A percentile compares a stretch with the other conserved stretches of the same genome.
Conservation (phyloP, 768 basidiomycete species). For the Suillus placidus region DNA sequence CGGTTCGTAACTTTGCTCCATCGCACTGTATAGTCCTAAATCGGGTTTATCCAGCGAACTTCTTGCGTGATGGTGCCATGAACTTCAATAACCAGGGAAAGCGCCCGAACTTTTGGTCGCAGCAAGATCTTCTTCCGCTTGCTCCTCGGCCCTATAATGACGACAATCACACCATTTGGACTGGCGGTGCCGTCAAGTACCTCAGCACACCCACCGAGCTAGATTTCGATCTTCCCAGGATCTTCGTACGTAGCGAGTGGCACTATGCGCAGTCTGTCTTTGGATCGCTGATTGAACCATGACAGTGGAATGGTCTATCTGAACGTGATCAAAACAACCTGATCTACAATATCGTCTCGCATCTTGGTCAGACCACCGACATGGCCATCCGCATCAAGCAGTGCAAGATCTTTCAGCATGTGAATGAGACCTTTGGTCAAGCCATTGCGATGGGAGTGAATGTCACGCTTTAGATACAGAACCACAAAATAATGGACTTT, state of each 20-base stretch:
- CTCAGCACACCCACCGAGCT: slow-evolving; percentile 38
- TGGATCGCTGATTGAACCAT: not conserved
- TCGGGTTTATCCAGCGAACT: slow-evolving; percentile 32
- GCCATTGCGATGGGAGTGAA: slow-evolving; percentile 38
- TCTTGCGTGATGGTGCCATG: slow-evolving; percentile 43
- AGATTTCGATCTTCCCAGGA: slow-evolving; percentile 43
- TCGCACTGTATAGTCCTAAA: not conserved
- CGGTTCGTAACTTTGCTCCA: slow-evolving; percentile 25
- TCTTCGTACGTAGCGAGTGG: slow-evolving; percentile 26
- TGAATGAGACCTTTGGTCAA: slow-evolving; percentile 38
- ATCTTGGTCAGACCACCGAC: slow-evolving; percentile 38
- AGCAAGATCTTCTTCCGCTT: slow-evolving; percentile 37
- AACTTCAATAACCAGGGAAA: slow-evolving; percentile 40
- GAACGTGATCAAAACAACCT: slow-evolving; percentile 38
- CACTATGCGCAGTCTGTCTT: not conserved
- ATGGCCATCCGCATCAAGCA: slow-evolving; percentile 34
- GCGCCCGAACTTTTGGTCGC: slow-evolving; percentile 43
- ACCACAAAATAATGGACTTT: not conserved
- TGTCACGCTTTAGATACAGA: slow-evolving; percentile 16
- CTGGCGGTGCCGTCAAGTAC: slow-evolving; percentile 42
- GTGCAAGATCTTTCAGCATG: slow-evolving; percentile 40
- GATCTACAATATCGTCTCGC: slow-evolving; percentile 41
- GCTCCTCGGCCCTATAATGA: slow-evolving; percentile 37
- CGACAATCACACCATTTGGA: slow-evolving; percentile 45
- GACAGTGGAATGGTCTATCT: slow-evolving; percentile 38